A percentile compares a stretch with the other conserved stretches of the same genome.
Evolutionary conservation across 306 rosid species (phyloP).

Genomic region (Acacia crassicarpa): DNA sequence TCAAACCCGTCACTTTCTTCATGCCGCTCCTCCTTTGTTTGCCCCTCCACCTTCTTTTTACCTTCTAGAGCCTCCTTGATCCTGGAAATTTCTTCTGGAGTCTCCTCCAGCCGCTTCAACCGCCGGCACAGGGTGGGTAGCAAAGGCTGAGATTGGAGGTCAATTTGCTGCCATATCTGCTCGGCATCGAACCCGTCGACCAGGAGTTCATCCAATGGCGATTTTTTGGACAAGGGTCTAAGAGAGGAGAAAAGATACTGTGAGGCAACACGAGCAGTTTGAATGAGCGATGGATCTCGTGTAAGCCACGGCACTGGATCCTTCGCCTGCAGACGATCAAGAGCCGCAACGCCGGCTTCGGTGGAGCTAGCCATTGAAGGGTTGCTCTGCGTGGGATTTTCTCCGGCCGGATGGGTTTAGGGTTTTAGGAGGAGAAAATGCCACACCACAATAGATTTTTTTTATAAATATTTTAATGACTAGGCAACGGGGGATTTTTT

Average conservation of each 20-base stretch:
- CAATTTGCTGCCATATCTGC: constrained; percentile 99
- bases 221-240: constrained; percentile 62
- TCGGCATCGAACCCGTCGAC: constrained; percentile 84
- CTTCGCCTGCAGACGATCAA: constrained; percentile 47
- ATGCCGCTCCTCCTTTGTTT: background rate
- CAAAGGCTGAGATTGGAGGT: constrained; percentile 81
- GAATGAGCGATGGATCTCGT: constrained; percentile 50
- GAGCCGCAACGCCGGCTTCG: constrained; percentile 52
- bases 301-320: constrained; percentile 65
- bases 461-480: background rate
- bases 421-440: constrained; percentile 44
- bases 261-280: constrained; percentile 72
- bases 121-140: constrained; percentile 65
- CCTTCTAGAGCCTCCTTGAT: constrained; percentile 37
- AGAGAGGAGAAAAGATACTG: constrained; percentile 63
- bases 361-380: constrained; percentile 38
- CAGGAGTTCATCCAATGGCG: constrained; percentile 73
- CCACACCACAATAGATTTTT: background rate
- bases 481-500: background rate
- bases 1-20: constrained; percentile 50
- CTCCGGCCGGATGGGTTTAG: constrained; percentile 40
- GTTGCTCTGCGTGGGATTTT: background rate
- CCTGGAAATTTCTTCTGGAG: constrained; percentile 52
- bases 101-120: constrained; percentile 54
- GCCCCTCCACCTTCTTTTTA: constrained; percentile 31